Evolutionary conservation across 192 early-diverging fungal species (phyloP), one percentile per base, ranked within the genome.

Genomic region (Thamnidium elegans): DNA sequence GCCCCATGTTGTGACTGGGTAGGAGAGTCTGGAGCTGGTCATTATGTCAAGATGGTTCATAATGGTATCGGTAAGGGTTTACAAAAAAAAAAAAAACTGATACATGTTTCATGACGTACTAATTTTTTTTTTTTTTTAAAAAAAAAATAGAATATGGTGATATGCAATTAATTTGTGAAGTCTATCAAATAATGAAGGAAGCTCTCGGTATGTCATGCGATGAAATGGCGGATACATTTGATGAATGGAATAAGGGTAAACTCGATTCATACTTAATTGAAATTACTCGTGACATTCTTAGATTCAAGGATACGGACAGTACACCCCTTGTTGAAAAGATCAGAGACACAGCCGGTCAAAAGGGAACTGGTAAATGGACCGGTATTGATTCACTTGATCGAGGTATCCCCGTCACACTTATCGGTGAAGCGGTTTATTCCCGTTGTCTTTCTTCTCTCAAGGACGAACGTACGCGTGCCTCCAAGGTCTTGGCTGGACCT

Each of bases 31-130:
- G 96, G 96, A 23, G 90, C 96, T 26, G 96, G 94, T 47, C 95
- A 99, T 86, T 99, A 95, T 80, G 94, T 99, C 83, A 99, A 99
- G 88, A 97, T 99, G 96, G 94, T 99, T 56, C 95, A 99, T 88
- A 99, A 99, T 79, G 94, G 94, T 74, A 98, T 98, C 67, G 96
- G 68, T 70, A 71, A 65, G 69, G 56, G 34, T 11, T 32, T 44
- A 15, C n/a, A 51, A 7, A 7, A 19, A 17, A 11, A 23, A 19
- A 51, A 51, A 3, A 39, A 39, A 39, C 36, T 39, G 36, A 39
- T 39, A 39, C 36, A 39, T 39, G 36, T 39, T 39, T 21, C 19
- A 20, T 52, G 20, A 30, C 26, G 13, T 15, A 10, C 26, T 58
- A 15, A 50, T 20, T 31, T 44, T 30, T 68, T 39, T 68, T 23